These are phyloP conservation scores for Yamadazyma phyllophila DNA, from an alignment of 805 yeast genomes.

Conservation along the genomic window DNA sequence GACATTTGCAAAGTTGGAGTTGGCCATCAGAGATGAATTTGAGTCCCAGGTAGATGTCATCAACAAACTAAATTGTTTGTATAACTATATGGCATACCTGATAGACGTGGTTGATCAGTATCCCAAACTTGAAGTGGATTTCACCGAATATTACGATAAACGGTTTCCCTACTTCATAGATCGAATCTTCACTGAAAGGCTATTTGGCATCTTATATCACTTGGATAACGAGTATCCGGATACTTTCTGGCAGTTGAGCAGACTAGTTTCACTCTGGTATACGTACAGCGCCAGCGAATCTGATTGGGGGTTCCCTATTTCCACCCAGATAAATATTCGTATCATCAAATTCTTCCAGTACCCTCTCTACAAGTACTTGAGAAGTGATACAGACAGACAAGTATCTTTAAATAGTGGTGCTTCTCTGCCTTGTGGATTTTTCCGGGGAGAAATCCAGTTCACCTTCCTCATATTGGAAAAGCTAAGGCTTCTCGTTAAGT, in stretches of 20 bases:
- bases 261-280: slow-evolving; percentile 3
- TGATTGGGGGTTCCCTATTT: background rate
- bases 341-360: slow-evolving; percentile 10
- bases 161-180: slow-evolving; percentile 1
- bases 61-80: slow-evolving; percentile 6
- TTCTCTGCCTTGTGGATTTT: slow-evolving; percentile 11
- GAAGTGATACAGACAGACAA: slow-evolving; percentile 3
- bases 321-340: background rate
- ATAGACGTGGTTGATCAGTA: slow-evolving; percentile 8
- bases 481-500: slow-evolving; percentile 3
- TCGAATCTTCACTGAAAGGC: slow-evolving; percentile 3
- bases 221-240: slow-evolving; percentile 9
- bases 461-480: slow-evolving; percentile 8
- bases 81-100: slow-evolving; percentile 12
- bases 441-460: slow-evolving; percentile 8
- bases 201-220: slow-evolving; percentile 6
- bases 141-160: slow-evolving; percentile 9
- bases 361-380: slow-evolving; percentile 11
- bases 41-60: background rate
- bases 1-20: slow-evolving; percentile 17
- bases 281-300: background rate
- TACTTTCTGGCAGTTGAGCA: slow-evolving; percentile 11
- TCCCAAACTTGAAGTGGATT: slow-evolving; percentile 7
- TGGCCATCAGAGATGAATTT: slow-evolving; percentile 12
- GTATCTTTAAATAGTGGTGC: background rate